Percentiles rank a stretch among this genome's conserved stretches.
Conservation (phyloP, 345 rosid genomes). For the Eucalyptus marginata region DNA sequence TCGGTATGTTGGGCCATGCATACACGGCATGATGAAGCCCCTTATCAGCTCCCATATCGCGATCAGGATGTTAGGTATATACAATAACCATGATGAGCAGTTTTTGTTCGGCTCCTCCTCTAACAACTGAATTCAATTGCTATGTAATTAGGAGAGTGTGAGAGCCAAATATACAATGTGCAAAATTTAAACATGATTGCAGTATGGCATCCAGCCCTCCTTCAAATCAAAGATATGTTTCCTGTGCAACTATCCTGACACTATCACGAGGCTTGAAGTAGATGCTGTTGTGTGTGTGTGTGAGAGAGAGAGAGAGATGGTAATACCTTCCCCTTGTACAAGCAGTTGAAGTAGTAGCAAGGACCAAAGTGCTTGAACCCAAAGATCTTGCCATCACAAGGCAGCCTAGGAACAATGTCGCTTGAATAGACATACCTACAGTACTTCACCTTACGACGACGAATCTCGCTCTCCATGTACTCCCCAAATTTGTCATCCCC, state of each 20-base stretch:
- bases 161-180: background rate
- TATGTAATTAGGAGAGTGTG: background rate
- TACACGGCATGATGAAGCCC: constrained; percentile 28
- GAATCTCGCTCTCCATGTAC: constrained; percentile 27
- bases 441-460: constrained; percentile 13
- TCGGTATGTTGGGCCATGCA: constrained; percentile 22
- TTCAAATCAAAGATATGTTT: background rate
- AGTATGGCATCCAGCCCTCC: background rate
- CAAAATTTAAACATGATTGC: background rate
- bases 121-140: constrained; percentile 13
- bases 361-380: constrained; percentile 55
- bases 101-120: constrained; percentile 64
- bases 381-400: constrained; percentile 29
- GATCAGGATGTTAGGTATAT: constrained; percentile 24
- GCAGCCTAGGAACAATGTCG: constrained; percentile 51
- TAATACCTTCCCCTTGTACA: constrained; percentile 37
- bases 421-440: constrained; percentile 47
- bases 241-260: background rate
- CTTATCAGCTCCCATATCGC: constrained; percentile 60
- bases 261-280: background rate
- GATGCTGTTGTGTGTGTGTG: background rate
- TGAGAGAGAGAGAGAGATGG: background rate
- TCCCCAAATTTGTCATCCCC: constrained; percentile 33
- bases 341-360: constrained; percentile 44
- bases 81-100: constrained; percentile 34